Conservation (phyloP, 2,329 filamentous ascomycete genomes). For the Penicillium sclerotigenum region DNA sequence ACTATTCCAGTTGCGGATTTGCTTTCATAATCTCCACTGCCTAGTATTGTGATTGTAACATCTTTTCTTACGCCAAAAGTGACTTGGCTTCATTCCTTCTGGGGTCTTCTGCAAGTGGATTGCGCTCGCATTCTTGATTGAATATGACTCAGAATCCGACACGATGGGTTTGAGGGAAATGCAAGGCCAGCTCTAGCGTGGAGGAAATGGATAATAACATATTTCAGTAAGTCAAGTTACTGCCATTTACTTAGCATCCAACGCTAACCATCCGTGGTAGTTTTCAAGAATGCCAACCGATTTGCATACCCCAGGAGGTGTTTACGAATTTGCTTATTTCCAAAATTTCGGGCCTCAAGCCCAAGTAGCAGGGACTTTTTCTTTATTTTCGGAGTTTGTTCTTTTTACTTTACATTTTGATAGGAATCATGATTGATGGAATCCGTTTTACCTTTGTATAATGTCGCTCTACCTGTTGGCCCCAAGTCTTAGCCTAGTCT, state of each 20-base stretch:
- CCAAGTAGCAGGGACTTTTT: constrained; percentile 4
- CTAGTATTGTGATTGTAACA: not conserved
- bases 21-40: constrained; percentile 30
- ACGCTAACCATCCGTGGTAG: not conserved
- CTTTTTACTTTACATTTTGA: constrained; percentile 8
- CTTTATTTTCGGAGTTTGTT: constrained; percentile 7
- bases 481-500: not conserved
- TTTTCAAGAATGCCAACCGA: constrained; percentile 17
- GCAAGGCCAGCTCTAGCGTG: constrained; percentile 28
- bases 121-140: not conserved
- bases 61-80: constrained; percentile 11
- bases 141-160: not conserved
- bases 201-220: constrained; percentile 36
- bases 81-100: not conserved
- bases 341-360: constrained; percentile 8
- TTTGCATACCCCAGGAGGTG: constrained; percentile 9
- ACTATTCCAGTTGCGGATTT: constrained; percentile 33
- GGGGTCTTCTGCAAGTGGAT: not conserved
- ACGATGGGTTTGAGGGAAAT: not conserved
- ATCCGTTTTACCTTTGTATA: constrained; percentile 1
- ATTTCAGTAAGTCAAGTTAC: constrained; percentile 17
- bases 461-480: too few species aligned
- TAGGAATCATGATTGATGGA: constrained; percentile 24
- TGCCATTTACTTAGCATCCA: constrained; percentile 12
- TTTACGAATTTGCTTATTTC: constrained; percentile 16